A percentile compares a stretch with the other conserved stretches of the same genome.
Evolutionary conservation across 805 yeast species (phyloP).

Genomic region (Candida chilensis): DNA sequence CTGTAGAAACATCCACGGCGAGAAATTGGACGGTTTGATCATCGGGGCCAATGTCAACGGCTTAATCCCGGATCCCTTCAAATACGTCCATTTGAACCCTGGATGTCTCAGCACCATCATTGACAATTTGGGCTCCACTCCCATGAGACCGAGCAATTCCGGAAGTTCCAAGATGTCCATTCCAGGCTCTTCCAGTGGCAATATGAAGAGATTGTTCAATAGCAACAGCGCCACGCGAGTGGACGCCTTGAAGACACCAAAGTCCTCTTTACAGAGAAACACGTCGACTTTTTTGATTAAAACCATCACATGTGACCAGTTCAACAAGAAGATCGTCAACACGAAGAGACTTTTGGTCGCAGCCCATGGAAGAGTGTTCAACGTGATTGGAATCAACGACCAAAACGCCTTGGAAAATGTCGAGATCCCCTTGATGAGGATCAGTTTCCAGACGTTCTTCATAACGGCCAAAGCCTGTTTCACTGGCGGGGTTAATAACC

Average conservation of each 20-base stretch:
- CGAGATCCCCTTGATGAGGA: constrained; percentile 31
- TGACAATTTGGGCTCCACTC: constrained; percentile 9
- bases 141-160: constrained; percentile 3
- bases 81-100: constrained; percentile 42
- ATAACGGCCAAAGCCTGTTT: constrained; percentile 29
- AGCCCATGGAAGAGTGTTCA: constrained; percentile 41
- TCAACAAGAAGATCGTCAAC: constrained; percentile 14
- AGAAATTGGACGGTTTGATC: constrained; percentile 29
- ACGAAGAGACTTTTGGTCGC: constrained; percentile 25
- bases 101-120: constrained; percentile 35
- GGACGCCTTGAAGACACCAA: constrained; percentile 15
- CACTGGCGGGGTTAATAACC: constrained; percentile 10
- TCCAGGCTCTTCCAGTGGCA: too few species aligned
- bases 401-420: constrained; percentile 27
- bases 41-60: constrained; percentile 50
- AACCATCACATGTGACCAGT: constrained; percentile 16
- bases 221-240: constrained; percentile 2
- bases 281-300: constrained; percentile 22
- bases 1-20: constrained; percentile 22
- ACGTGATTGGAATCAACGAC: constrained; percentile 29
- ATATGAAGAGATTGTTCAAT: constrained; percentile 2
- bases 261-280: constrained; percentile 14
- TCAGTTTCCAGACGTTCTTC: constrained; percentile 26
- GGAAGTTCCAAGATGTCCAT: too few species aligned
- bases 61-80: constrained; percentile 41